Evolutionary conservation across 805 yeast genomes (phyloP).

Genomic region (Metschnikowia hibisci): DNA sequence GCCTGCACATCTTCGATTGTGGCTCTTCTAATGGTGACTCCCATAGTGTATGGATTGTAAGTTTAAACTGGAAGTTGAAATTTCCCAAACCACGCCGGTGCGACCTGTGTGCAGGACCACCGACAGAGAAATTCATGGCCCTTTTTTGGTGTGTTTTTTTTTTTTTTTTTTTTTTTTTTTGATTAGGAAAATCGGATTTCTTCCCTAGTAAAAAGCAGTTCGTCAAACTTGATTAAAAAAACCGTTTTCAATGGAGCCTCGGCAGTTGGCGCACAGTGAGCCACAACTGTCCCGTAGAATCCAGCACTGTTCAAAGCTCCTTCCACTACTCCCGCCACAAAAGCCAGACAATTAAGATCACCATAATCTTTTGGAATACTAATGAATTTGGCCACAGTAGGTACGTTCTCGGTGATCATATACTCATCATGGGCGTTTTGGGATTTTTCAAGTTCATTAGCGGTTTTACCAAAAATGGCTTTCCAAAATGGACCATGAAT

Average conservation of each 20-base stretch:
- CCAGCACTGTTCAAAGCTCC: constrained; percentile 73
- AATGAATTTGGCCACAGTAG: constrained; percentile 66
- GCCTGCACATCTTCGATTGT: constrained; percentile 83
- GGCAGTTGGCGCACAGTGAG: constrained; percentile 68
- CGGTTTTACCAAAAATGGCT: constrained; percentile 63
- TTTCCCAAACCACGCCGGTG: background rate
- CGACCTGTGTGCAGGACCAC: background rate
- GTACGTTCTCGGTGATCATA: constrained; percentile 77
- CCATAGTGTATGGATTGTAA: constrained; percentile 44
- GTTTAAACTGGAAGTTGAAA: background rate
- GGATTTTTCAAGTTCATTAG: constrained; percentile 72
- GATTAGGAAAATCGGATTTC: constrained; percentile 32
- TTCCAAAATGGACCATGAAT: constrained; percentile 73
- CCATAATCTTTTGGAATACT: constrained; percentile 78
- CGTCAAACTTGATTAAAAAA: constrained; percentile 67
- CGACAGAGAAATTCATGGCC: too few species aligned
- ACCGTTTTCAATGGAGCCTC: constrained; percentile 65
- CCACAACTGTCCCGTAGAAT: constrained; percentile 75
- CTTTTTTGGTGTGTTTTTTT: too few species aligned
- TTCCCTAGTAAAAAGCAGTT: constrained; percentile 53
- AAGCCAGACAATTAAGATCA: constrained; percentile 75
- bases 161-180: too few species aligned
- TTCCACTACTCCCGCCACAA: constrained; percentile 80
- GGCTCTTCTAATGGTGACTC: constrained; percentile 85
- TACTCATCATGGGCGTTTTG: constrained; percentile 65